Percentiles rank a stretch among this genome's conserved stretches.
Conservation (phyloP, 2,329 filamentous ascomycete species). For the Elsinoe australis region DNA sequence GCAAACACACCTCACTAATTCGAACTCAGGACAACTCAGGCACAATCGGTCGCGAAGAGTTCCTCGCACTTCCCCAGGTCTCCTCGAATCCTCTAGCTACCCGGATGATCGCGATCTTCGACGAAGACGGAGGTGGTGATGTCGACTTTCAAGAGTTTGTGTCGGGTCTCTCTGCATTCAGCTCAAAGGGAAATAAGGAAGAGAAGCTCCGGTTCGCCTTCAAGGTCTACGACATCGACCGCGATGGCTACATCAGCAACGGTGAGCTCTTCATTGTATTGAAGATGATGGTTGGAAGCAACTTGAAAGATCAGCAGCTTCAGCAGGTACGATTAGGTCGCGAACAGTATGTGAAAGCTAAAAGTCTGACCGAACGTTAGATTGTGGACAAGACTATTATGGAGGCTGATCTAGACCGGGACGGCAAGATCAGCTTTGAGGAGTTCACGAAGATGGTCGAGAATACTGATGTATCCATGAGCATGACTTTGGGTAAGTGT, state of each 20-base stretch:
- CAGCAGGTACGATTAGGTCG: slow-evolving; percentile 64
- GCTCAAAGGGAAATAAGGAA: slow-evolving; percentile 96
- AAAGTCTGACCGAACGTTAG: too few relatives aligned
- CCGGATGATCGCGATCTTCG: slow-evolving; percentile 98
- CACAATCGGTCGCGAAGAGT: slow-evolving; percentile 97
- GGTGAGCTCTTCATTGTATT: slow-evolving; percentile 98
- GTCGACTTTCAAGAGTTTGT: slow-evolving; percentile 99
- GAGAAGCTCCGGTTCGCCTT: slow-evolving; percentile 97
- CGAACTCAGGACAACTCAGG: slow-evolving; percentile 81
- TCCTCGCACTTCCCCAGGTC: slow-evolving; percentile 92
- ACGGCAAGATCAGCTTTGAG: slow-evolving; percentile 98
- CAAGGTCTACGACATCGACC: slow-evolving; percentile 99
- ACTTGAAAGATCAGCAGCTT: slow-evolving; percentile 96
- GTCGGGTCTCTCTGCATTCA: slow-evolving; percentile 88
- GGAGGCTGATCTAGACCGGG: slow-evolving; percentile 92
- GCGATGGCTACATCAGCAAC: slow-evolving; percentile 97
- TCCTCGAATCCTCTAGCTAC: slow-evolving; percentile 96
- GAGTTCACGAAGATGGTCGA: slow-evolving; percentile 99
- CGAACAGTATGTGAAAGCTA: too few relatives aligned
- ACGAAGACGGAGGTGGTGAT: slow-evolving; percentile 94
- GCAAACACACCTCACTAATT: neutral
- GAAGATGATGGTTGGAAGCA: slow-evolving; percentile 99
- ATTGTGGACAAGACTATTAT: slow-evolving; percentile 99
- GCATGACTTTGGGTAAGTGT: slow-evolving; percentile 56
- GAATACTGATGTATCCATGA: slow-evolving; percentile 68